Base-by-base conservation (phyloP, 257 asterid genomes). In the Solanum verrucosum region DNA sequence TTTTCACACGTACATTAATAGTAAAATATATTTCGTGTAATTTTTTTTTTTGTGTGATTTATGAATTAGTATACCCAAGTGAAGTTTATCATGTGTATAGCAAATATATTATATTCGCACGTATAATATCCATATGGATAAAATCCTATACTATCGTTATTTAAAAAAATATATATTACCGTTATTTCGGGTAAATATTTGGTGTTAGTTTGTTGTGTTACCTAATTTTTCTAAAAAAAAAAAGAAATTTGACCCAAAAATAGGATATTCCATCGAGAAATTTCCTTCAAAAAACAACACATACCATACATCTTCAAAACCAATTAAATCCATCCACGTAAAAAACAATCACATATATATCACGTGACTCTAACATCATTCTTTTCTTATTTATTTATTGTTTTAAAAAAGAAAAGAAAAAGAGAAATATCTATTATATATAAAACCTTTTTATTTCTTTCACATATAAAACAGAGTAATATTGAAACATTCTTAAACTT, bases 321-420 rank as follows among this genome's bases (percentile, higher is more conserved):
- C 85, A 81, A 81, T 49, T 29, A 81, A 46, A 4, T 49, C 70
- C 70, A 46, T 29, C 68, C 85, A 81, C 70, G 85, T 81, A 49
- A 1, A 44, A 5, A 18, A 10, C 6, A 49, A 81, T 46, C 85
- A 81, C 85, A 81, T 29, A 2, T 5, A 49, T 7, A 20, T 46
- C 85, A 49, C 29, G 44, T 46, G 85, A 81, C 42, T 49, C 44
- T 16, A 81, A 38, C 68, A 49, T 46, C 42, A 18, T 49, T 35
- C 11, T 33, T n/a, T 63, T 23, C 3, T 34, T 72, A 15, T 16
- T 72, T 79, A 8, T 13, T 13, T 78, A 13, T 49, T 52, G 2
- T 38, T 34, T 35, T 40, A n/a, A 7, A 35, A 15, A 25, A 5
- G 23, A 6, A 23, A 40, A 40, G 63, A 52, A 52, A 49, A 52